Conservation (phyloP, 2,329 filamentous ascomycete species). For the Endocalyx cinctus region DNA sequence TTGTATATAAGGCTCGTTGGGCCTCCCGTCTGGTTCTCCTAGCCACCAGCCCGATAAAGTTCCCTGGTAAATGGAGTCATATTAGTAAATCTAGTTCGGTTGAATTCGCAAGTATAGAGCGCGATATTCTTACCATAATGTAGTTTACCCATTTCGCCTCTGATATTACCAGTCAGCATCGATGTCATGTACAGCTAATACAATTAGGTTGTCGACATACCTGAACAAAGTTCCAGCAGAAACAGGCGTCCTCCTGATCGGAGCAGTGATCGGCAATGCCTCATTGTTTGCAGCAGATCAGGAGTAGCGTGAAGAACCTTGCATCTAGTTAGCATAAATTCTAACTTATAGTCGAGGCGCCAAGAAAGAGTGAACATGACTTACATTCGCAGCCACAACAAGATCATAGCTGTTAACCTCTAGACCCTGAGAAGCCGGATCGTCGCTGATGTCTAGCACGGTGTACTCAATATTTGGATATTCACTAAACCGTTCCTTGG, state of each 20-base stretch:
- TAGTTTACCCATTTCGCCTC: constrained; percentile 8
- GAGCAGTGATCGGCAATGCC: constrained; percentile 16
- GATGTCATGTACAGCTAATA: neutral
- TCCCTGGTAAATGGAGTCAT: no score
- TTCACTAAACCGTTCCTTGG: constrained; percentile 5
- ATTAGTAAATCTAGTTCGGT: neutral
- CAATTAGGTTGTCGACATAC: neutral
- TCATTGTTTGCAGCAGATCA: constrained; percentile 8
- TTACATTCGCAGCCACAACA: constrained; percentile 18
- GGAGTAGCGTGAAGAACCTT: constrained; percentile 4
- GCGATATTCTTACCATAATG: no score
- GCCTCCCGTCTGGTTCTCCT: constrained; percentile 9
- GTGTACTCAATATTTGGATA: constrained; percentile 23
- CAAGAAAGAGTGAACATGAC: neutral
- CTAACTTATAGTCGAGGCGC: neutral
- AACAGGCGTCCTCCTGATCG: constrained; percentile 16
- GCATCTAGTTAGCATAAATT: neutral
- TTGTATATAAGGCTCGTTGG: constrained; percentile 9
- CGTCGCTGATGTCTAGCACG: constrained; percentile 24
- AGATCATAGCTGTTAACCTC: constrained; percentile 15
- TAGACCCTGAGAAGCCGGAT: constrained; percentile 12
- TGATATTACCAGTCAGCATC: no score
- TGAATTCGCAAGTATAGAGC: no score
- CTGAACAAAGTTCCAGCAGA: constrained; percentile 12
- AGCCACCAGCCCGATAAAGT: constrained; percentile 15